These are phyloP conservation scores for Erodium texanum DNA, from an alignment of 441 rosid genomes.

Conservation along the genomic window DNA sequence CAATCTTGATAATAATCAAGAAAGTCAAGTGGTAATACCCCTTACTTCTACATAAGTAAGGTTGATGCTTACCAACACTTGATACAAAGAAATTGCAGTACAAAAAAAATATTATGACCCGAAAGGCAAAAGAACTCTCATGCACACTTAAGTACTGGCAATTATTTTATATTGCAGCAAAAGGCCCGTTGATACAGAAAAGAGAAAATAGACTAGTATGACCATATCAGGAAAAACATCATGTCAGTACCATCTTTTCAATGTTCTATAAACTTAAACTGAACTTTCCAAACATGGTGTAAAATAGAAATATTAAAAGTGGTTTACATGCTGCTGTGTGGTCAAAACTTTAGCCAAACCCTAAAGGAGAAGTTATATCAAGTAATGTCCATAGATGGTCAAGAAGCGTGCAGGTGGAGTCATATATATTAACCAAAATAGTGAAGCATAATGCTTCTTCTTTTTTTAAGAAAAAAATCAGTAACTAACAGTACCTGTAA, in stretches of 20 bases:
- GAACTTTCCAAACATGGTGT: background rate
- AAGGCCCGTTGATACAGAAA: background rate
- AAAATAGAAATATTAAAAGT: background rate
- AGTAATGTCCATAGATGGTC: background rate
- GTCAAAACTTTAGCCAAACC: background rate
- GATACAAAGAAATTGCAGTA: too few relatives aligned
- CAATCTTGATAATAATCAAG: too few relatives aligned
- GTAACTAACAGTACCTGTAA: conserved; percentile 50
- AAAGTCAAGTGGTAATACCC: too few relatives aligned
- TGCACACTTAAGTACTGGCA: background rate
- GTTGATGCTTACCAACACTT: too few relatives aligned
- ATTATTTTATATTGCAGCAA: too few relatives aligned
- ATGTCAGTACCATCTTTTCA: background rate
- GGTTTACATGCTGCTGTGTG: background rate
- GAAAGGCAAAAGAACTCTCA: background rate
- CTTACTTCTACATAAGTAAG: too few relatives aligned
- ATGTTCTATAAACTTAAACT: background rate
- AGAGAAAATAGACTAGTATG: background rate
- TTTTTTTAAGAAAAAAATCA: background rate
- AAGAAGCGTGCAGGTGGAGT: background rate
- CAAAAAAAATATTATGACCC: background rate
- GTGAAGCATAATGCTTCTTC: background rate
- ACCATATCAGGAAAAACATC: background rate
- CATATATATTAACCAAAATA: background rate
- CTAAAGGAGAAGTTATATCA: background rate